Evolutionary conservation across 1,284 basidiomycete species (phyloP).

Genomic region (Microbotryum scabiosae): DNA sequence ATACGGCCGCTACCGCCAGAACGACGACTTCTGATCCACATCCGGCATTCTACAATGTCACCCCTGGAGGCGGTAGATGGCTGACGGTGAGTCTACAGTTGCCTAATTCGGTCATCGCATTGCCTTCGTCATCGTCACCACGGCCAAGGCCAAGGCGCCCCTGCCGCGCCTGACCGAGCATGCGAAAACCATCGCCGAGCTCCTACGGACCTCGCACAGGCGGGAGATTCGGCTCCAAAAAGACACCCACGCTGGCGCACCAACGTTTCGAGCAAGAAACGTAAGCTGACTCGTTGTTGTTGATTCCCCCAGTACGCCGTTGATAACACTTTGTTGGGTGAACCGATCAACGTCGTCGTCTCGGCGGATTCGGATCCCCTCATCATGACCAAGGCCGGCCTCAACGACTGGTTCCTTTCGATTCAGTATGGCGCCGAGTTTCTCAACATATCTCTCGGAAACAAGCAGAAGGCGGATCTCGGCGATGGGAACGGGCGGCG

Average conservation of each 20-base stretch:
- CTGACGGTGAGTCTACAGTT: slow-evolving; percentile 12
- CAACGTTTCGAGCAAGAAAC: background rate
- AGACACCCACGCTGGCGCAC: background rate
- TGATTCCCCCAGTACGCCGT: background rate
- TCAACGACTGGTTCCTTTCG: slow-evolving; percentile 10
- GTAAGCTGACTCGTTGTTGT: background rate
- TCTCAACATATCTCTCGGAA: slow-evolving; percentile 65
- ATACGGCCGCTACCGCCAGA: no score
- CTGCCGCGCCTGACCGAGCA: background rate
- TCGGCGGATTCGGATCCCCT: slow-evolving; percentile 66
- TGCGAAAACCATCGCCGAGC: background rate
- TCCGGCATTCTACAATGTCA: slow-evolving; percentile 47
- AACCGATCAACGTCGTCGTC: slow-evolving; percentile 81
- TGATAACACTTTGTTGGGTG: slow-evolving; percentile 48
- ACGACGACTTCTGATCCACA: no score
- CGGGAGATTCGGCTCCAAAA: no score
- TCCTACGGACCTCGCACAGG: no score
- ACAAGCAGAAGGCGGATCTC: slow-evolving; percentile 63
- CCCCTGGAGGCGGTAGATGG: slow-evolving; percentile 42
- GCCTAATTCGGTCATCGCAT: no score
- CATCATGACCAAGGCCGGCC: slow-evolving; percentile 57
- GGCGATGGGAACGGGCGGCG: slow-evolving; percentile 70
- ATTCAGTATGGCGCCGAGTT: slow-evolving; percentile 52
- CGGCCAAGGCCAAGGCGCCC: no score
- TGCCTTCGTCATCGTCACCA: background rate